These are phyloP conservation scores for Suhomyces ambrosiae DNA, from an alignment of 1,139 yeast genomes.

Conservation along the genomic window DNA sequence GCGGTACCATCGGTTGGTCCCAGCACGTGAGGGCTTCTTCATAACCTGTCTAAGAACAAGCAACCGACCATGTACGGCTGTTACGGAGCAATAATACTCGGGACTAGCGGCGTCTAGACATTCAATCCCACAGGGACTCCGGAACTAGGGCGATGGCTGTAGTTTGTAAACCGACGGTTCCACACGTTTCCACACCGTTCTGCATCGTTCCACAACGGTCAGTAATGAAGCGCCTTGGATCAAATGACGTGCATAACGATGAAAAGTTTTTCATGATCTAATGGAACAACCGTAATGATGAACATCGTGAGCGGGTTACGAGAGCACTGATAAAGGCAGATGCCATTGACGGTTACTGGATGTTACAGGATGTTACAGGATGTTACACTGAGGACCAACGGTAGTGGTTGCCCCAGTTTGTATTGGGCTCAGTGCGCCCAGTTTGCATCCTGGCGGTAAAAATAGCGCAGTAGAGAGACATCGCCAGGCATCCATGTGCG, in stretches of 20 bases:
- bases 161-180: background rate
- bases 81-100: too few species aligned
- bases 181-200: background rate
- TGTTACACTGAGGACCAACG: too few species aligned
- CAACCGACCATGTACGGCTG: too few species aligned
- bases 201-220: background rate
- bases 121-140: too few species aligned
- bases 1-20: too few species aligned
- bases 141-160: too few species aligned
- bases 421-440: background rate
- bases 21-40: too few species aligned
- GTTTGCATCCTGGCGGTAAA: background rate
- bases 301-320: background rate
- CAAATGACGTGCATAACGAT: constrained; percentile 1
- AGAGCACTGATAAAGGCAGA: too few species aligned
- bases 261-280: background rate
- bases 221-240: constrained; percentile 1
- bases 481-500: background rate
- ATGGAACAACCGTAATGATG: background rate
- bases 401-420: background rate
- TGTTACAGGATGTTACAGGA: too few species aligned
- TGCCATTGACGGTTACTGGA: background rate
- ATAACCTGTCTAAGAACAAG: too few species aligned
- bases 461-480: background rate
- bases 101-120: too few species aligned